phyloP scores from a whole-genome alignment of 495 filamentous ascomycete genomes.

The Penicillium canescens region DNA sequence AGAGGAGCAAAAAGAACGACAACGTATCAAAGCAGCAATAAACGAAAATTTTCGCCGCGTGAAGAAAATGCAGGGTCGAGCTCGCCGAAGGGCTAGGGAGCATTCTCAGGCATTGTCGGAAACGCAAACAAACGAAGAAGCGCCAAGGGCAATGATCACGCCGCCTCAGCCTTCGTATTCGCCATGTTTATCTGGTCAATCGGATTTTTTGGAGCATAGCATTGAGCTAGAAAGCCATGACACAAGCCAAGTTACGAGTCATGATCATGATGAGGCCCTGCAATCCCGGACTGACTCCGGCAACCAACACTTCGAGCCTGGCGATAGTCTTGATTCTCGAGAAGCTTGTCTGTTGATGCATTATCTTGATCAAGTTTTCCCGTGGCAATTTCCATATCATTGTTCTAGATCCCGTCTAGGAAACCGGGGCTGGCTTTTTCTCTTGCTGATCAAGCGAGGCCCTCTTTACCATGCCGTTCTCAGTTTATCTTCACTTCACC shows the following conservation, averaged over 20 bases:
- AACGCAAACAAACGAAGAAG: neutral
- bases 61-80: conserved; percentile 5
- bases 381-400: conserved; percentile 8
- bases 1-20: neutral
- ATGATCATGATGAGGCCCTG: neutral
- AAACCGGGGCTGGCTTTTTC: conserved; percentile 7
- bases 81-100: conserved; percentile 2
- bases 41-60: conserved; percentile 5
- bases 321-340: conserved; percentile 1
- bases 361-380: conserved; percentile 18
- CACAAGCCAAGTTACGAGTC: neutral
- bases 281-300: neutral
- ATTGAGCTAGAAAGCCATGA: neutral
- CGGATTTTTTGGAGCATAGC: neutral
- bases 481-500: conserved; percentile 6
- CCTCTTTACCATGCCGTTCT: conserved; percentile 5
- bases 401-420: conserved; percentile 1
- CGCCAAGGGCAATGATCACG: neutral
- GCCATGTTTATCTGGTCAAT: neutral
- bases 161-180: neutral
- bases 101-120: neutral
- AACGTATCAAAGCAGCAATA: conserved; percentile 4
- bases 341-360: conserved; percentile 18
- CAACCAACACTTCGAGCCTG: neutral
- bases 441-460: conserved; percentile 4